Evolutionary conservation across 768 basidiomycete genomes (phyloP), one percentile per base, ranked within the genome.

Genomic region (Xerocomellus amylosporus): DNA sequence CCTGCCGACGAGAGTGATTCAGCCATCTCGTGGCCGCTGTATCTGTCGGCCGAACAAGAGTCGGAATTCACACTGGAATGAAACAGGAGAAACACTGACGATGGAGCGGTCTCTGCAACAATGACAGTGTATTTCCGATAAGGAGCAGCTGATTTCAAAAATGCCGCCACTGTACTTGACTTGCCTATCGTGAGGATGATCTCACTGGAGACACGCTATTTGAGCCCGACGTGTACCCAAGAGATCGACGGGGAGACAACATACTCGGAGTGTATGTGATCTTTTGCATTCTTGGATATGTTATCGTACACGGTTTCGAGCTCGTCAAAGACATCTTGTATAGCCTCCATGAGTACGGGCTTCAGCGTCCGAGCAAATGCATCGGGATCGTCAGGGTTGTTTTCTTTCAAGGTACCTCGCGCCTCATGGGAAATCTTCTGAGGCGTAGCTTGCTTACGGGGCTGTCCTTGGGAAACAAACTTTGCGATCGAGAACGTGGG

Each of bases 251-350:
- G 13, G 50, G 8, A 46, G 28, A 47, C 7, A 26, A 75, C 91
- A 68, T 67, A 98, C 96, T 97, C 94, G n/a, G 94, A 93, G 70
- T 98, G 96, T 55, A 99, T 90, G 68, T 98, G 95, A 69, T 97
- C 94, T 71, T 85, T 89, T 2, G 95, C 93, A 62, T 90, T 91
- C 75, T 91, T 96, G 9, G 91, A 90, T 19, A 98, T 87, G 63
- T 88, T 94, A 61, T 97, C 91, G 62, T 98, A 93, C 1, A 96
- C 95, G 3, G 91, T 94, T 69, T 97, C 95, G 36, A 99, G 77
- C 71, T 99, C 97, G 60, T 97, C 93, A 42, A 97, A 79, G 17
- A 98, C 90, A 66, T 98, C 96, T 66, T 96, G 90, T 48, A 99
- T 95, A 8, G 94, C 97, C 71, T 97, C 93, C 80, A 98, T 93